phyloP scores from a whole-genome alignment of 2,329 filamentous ascomycete species.

The Hymenoscyphus albidus region DNA sequence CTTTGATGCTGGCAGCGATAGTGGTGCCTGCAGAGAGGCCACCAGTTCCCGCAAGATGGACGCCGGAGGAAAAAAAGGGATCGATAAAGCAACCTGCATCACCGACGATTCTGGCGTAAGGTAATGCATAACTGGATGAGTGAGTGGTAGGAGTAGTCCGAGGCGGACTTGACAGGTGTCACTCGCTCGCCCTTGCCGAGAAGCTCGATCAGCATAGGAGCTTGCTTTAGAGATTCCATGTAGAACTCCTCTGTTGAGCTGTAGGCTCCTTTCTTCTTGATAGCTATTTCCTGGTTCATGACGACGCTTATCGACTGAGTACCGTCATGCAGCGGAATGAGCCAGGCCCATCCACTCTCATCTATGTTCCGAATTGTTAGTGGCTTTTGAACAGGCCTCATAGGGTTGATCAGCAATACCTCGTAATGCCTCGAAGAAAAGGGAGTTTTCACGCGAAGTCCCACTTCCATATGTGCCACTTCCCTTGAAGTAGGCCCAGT shows the following conservation, averaged over 20 bases:
- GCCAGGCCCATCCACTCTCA: constrained; percentile 48
- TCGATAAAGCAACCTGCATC: constrained; percentile 41
- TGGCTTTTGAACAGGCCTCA: no score
- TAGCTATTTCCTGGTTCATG: constrained; percentile 38
- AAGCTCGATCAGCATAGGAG: no score
- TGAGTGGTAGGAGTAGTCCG: constrained; percentile 47
- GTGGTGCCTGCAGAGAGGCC: constrained; percentile 45
- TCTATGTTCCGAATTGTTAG: constrained; percentile 22
- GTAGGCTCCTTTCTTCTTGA: constrained; percentile 34
- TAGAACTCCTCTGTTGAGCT: background rate
- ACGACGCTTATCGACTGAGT: constrained; percentile 44
- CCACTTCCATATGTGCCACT: constrained; percentile 36
- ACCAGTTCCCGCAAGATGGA: constrained; percentile 38
- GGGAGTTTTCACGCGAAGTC: constrained; percentile 36
- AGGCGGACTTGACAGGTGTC: constrained; percentile 39
- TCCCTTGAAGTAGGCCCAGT: constrained; percentile 46
- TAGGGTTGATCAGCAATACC: constrained; percentile 18
- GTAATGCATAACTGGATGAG: constrained; percentile 41
- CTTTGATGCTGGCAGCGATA: constrained; percentile 39
- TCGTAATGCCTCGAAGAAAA: constrained; percentile 43
- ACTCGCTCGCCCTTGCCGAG: constrained; percentile 33
- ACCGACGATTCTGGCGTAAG: constrained; percentile 36
- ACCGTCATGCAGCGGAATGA: constrained; percentile 47
- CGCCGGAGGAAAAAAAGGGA: constrained; percentile 39
- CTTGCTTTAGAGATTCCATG: no score